These are phyloP conservation scores for Poa annua DNA, from an alignment of 176 grass and related monocot species.

Conservation along the genomic window DNA sequence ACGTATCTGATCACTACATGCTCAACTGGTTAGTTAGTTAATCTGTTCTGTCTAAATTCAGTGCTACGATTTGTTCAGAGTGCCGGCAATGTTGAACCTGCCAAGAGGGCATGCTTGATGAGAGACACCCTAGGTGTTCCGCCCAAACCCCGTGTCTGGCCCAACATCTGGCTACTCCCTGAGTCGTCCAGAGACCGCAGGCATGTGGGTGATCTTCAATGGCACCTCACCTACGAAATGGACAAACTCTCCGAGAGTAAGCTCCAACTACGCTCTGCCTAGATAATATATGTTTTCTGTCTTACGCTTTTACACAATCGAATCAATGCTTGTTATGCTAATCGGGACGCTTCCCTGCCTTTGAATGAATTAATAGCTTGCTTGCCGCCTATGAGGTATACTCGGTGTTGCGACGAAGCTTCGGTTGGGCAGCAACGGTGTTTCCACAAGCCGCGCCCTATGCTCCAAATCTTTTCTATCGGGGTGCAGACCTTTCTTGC, in stretches of 20 bases:
- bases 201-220: neutral
- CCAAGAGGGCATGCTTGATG: neutral
- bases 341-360: neutral
- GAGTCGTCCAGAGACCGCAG: neutral
- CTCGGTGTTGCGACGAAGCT: neutral
- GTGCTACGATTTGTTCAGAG: neutral
- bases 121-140: neutral
- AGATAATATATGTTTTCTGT: neutral
- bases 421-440: neutral
- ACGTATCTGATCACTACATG: neutral
- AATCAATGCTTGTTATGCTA: no score
- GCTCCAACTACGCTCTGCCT: neutral
- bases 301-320: no score
- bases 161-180: neutral
- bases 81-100: neutral
- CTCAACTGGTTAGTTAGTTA: no score
- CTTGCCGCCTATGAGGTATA: neutral
- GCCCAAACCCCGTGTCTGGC: neutral
- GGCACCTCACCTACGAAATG: neutral
- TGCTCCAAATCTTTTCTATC: neutral
- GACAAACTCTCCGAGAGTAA: neutral
- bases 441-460: constrained; percentile 1
- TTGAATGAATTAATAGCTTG: neutral
- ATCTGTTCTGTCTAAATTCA: neutral
- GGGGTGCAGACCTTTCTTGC: neutral